Evolutionary conservation across 2,329 filamentous ascomycete genomes (phyloP).

Genomic region (Daldinia eschscholtzii): DNA sequence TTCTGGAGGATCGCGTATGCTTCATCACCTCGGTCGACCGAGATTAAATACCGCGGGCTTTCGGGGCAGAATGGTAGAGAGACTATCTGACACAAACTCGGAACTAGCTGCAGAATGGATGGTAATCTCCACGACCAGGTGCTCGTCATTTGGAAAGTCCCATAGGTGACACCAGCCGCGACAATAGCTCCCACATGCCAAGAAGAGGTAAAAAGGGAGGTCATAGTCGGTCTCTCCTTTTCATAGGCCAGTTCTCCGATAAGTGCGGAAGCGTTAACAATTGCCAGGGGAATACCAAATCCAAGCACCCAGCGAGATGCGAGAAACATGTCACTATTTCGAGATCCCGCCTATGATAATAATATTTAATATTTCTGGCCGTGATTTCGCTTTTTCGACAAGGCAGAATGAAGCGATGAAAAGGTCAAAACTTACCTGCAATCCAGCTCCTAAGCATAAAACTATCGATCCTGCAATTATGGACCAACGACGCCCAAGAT

Average conservation of each 20-base stretch:
- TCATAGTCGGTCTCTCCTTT: slow-evolving; percentile 65
- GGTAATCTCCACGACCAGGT: slow-evolving; percentile 59
- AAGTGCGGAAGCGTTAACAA: slow-evolving; percentile 57
- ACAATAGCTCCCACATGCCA: slow-evolving; percentile 63
- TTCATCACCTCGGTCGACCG: slow-evolving; percentile 65
- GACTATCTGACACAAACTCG: slow-evolving; percentile 42
- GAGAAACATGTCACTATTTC: slow-evolving; percentile 59
- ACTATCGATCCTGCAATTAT: slow-evolving; percentile 58
- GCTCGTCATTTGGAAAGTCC: slow-evolving; percentile 57
- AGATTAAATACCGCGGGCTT: slow-evolving; percentile 63
- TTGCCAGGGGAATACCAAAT: slow-evolving; percentile 59
- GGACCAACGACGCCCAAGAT: slow-evolving; percentile 56
- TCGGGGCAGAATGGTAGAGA: slow-evolving; percentile 60
- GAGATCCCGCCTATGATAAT: slow-evolving; percentile 55
- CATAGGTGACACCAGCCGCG: slow-evolving; percentile 59
- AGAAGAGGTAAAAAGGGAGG: slow-evolving; percentile 67
- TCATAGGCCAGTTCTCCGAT: slow-evolving; percentile 68
- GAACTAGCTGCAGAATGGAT: slow-evolving; percentile 56
- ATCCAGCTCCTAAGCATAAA: slow-evolving; percentile 54
- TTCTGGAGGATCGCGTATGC: slow-evolving; percentile 67
- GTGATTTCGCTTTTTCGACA: neutral
- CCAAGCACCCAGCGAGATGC: slow-evolving; percentile 59
- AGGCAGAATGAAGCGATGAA: neutral
- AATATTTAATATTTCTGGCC: slow-evolving; percentile 28
- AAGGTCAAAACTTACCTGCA: slow-evolving; percentile 52